Base-by-base conservation (phyloP, 1,139 yeast species). In the Geotrichum macrosporum region DNA sequence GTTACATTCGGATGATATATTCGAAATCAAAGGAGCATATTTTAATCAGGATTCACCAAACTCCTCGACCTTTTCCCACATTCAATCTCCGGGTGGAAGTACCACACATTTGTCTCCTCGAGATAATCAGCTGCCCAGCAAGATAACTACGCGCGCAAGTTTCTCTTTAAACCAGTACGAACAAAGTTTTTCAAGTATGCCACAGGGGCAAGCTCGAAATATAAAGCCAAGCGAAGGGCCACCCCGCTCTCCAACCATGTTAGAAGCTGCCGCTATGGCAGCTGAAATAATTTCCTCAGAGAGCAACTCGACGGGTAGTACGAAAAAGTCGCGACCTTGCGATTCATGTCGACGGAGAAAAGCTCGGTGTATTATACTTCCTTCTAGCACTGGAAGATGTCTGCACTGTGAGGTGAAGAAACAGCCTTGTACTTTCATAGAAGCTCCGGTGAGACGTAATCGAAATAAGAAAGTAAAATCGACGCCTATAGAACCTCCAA, bases 311-410 rank as follows among this genome's bases (percentile, higher is more conserved):
- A 4, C 29, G 2, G 12, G 12, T 20, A 21, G 22, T 30, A 12
- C 44, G 8, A 47, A 44, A 34, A 50, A 46, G 24, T 22, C 41
- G 4, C 51, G 65, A 4, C 65, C 65, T 5, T 61, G 65, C 46
- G 65, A 61, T 35, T 52, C 57, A 6, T 61, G 65, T 20, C 57
- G 70, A 2, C 54, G 63, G 29, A 57, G 71, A 29, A 66, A 67
- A 50, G 64, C 68, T 10, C 57, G 69, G 8, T 66, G 70, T 47
- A 65, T 65, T 35, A 61, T 66, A 43, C 55, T 65, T 20, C 64
- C 64, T 34, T 63, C 61, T 35, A 60, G 62, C 12, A 57, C 60
- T 2, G 56, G 59, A 20, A 37, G 50, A 8, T 68, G 72, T 48
- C 59, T 64, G 38, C 57, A 66, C 18, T 68, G 72, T 50, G 63